Evolutionary conservation across 106 monocot species (phyloP), one percentile per base, ranked within the genome.

Genomic region (Dioscorea alata): DNA sequence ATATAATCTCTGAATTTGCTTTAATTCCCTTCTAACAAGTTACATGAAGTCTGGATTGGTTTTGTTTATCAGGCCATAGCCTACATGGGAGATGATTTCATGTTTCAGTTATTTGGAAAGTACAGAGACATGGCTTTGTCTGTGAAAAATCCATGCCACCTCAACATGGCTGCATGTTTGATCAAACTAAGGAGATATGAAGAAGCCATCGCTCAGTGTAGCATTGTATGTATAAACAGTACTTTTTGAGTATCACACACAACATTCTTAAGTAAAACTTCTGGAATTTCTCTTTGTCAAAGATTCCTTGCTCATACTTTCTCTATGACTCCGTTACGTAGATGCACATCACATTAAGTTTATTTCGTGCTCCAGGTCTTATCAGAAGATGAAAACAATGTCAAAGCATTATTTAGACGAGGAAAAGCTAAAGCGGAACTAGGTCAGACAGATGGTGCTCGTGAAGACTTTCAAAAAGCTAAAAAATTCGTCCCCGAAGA

Each of bases 1-100:
- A 18, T 54, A 16, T 19, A 18, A 54, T 15, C 18, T 34, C 34
- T 14, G 6, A 0, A 4, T 34, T 14, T 49, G 21, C 60, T 68
- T 22, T 33, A 78, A 17, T 53, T 57, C 34, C n/a, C 10, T 4
- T 34, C 34, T 65, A 2, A 2, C 16, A 49, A 18, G 68, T 68
- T 62, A 17, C 52, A 48, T 49, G 21, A 50, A 0, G 25, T 23
- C 23, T 63, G 15, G 58, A n/a, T 35, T 48, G 71, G 48, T 59
- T 13, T 71, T 67, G 18, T 74, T 16, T 53, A 19, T 66, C 78
- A 97, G 96, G 96, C 92, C 21, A 79, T 97, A 84, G 92, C 96
- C 61, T 97, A 97, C 67, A 97, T 97, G 96, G 96, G 96, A 61
- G 96, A 97, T 74, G 96, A 97, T 32, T 97, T 97, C 77, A 97